Percentiles rank a stretch among this genome's conserved stretches.
Conservation (phyloP, 1,284 basidiomycete genomes). For the Apiotrichum mycotoxinovorans region DNA sequence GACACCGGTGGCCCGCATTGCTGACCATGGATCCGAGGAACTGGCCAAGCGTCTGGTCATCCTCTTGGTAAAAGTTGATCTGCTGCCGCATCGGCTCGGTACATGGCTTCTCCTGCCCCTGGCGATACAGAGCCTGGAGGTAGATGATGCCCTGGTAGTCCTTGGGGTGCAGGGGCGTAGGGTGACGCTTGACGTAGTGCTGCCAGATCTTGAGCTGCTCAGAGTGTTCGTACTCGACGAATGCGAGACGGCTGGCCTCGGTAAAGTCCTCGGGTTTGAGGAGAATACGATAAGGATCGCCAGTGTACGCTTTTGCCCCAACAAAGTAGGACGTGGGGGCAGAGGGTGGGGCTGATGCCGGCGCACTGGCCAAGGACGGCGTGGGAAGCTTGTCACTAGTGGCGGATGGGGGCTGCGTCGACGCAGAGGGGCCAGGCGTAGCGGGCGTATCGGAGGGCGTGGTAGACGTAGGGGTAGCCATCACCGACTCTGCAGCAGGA, state of each 20-base stretch:
- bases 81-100: slow-evolving; percentile 58
- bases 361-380: neutral
- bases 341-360: neutral
- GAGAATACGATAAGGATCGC: slow-evolving; percentile 41
- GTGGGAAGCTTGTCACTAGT: neutral
- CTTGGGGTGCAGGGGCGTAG: slow-evolving; percentile 80
- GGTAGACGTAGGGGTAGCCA: neutral
- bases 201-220: slow-evolving; percentile 86
- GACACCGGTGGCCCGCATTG: slow-evolving; percentile 66
- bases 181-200: slow-evolving; percentile 79
- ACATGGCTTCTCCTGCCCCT: slow-evolving; percentile 52
- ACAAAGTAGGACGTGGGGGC: neutral
- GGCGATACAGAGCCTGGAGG: slow-evolving; percentile 42
- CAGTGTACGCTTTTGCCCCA: slow-evolving; percentile 5
- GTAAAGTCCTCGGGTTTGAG: slow-evolving; percentile 56
- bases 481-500: neutral
- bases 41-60: slow-evolving; percentile 87
- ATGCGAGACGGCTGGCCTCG: slow-evolving; percentile 65
- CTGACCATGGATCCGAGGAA: slow-evolving; percentile 75
- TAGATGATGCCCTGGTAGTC: slow-evolving; percentile 82
- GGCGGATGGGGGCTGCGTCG: neutral
- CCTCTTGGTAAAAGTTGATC: slow-evolving; percentile 86
- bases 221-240: slow-evolving; percentile 71
- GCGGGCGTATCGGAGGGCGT: neutral
- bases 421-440: neutral